Conservation (phyloP, 768 basidiomycete species). For the Hypsizygus marmoreus region DNA sequence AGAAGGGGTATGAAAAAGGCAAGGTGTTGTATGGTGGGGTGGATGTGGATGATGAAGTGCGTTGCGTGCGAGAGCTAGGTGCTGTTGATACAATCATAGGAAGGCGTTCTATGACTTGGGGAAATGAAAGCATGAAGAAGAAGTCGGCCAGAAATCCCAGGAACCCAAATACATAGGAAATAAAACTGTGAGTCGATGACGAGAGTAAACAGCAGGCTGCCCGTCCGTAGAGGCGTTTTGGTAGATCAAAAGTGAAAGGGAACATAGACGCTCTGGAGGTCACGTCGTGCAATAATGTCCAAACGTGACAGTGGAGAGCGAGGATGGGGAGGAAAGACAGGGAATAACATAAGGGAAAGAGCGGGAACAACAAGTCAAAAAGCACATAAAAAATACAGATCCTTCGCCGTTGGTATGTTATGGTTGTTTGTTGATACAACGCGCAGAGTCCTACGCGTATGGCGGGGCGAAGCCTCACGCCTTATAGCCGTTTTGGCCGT, state of each 20-base stretch:
- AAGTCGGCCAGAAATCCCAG: neutral
- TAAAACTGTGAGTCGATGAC: neutral
- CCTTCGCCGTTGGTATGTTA: neutral
- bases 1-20: neutral
- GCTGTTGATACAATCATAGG: slow-evolving; percentile 17
- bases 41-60: neutral
- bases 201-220: neutral
- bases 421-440: too few relatives aligned
- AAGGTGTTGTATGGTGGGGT: slow-evolving; percentile 2
- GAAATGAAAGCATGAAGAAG: neutral
- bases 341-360: neutral
- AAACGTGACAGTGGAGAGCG: too few relatives aligned
- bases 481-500: slow-evolving; percentile 12
- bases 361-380: slow-evolving; percentile 1
- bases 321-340: neutral
- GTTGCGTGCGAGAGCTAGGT: neutral
- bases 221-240: neutral
- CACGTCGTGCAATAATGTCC: too few relatives aligned
- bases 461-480: neutral
- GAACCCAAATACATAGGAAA: slow-evolving; percentile 6
- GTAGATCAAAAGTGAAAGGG: neutral
- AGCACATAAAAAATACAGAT: neutral
- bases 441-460: too few relatives aligned
- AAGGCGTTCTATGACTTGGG: slow-evolving; percentile 13
- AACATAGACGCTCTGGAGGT: neutral